Evolutionary conservation across 73 alveolate genomes (phyloP).

Genomic region (Paramecium pentaurelia): DNA sequence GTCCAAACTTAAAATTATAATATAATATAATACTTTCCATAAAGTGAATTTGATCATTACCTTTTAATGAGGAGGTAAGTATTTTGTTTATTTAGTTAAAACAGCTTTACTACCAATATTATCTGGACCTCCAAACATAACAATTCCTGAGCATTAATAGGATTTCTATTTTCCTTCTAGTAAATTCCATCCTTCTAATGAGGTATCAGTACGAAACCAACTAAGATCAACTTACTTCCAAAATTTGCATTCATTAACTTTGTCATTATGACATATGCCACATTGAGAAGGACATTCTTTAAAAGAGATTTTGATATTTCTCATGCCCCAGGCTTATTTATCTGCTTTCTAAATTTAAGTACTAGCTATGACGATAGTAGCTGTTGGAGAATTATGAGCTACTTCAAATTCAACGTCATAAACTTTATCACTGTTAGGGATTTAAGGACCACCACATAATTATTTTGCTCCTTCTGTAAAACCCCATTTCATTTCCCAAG

Average conservation of each 20-base stretch:
- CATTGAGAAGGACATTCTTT: constrained; percentile 12
- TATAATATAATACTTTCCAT: neutral
- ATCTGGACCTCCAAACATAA: constrained; percentile 9
- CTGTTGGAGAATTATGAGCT: constrained; percentile 34
- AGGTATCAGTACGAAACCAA: constrained; percentile 16
- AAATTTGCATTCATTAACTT: constrained; percentile 22
- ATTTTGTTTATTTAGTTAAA: neutral
- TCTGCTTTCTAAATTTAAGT: neutral
- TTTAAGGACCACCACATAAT: constrained; percentile 34
- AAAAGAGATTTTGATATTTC: neutral
- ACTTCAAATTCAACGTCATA: constrained; percentile 46
- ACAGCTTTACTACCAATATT: neutral
- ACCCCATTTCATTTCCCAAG: constrained; percentile 47
- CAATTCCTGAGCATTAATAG: constrained; percentile 12
- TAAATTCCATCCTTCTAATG: constrained; percentile 39
- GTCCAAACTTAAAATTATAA: neutral
- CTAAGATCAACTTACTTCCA: constrained; percentile 13
- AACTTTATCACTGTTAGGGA: constrained; percentile 8
- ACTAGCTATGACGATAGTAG: neutral
- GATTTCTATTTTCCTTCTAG: constrained; percentile 6
- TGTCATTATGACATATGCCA: constrained; percentile 45
- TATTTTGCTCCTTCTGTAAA: constrained; percentile 20
- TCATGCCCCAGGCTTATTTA: constrained; percentile 27
- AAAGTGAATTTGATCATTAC: constrained; percentile 25
- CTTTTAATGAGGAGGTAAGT: constrained; percentile 6